Percentiles rank a stretch among this genome's conserved stretches.
phyloP scores from a whole-genome alignment of 164 flowering plant genomes.

The Liquidambar formosana region DNA sequence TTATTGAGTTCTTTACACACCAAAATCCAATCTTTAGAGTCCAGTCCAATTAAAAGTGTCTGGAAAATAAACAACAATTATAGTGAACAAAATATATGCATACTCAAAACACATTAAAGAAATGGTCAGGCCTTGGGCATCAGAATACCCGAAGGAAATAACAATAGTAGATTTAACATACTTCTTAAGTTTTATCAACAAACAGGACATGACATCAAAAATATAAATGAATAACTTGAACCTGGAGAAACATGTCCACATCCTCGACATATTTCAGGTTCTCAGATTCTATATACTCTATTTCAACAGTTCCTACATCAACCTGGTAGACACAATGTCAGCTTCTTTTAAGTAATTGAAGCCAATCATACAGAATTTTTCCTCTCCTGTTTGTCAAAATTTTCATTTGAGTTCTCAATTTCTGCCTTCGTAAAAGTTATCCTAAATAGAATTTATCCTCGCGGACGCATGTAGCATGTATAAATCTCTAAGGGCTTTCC shows the following conservation, averaged over 20 bases:
- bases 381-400: conserved; percentile 38
- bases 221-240: conserved; percentile 18
- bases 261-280: conserved; percentile 66
- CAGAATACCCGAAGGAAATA: background rate
- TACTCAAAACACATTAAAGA: background rate
- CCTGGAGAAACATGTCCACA: conserved; percentile 54
- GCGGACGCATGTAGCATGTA: conserved; percentile 49
- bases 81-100: too few species aligned
- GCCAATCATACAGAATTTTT: conserved; percentile 26
- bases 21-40: conserved; percentile 84
- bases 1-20: conserved; percentile 79
- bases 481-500: conserved; percentile 56
- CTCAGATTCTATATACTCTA: conserved; percentile 83
- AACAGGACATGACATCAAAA: background rate
- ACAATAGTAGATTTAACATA: background rate
- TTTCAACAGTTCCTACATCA: conserved; percentile 50
- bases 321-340: conserved; percentile 32
- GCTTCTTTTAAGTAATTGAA: conserved; percentile 31
- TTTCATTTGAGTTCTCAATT: conserved; percentile 36
- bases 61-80: conserved; percentile 22
- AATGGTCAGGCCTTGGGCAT: background rate
- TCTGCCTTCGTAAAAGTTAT: conserved; percentile 34
- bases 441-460: conserved; percentile 49
- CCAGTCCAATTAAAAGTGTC: conserved; percentile 63
- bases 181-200: background rate